Evolutionary conservation across 1,139 yeast species (phyloP).

Genomic region (Zygosaccharomyces sapae): DNA sequence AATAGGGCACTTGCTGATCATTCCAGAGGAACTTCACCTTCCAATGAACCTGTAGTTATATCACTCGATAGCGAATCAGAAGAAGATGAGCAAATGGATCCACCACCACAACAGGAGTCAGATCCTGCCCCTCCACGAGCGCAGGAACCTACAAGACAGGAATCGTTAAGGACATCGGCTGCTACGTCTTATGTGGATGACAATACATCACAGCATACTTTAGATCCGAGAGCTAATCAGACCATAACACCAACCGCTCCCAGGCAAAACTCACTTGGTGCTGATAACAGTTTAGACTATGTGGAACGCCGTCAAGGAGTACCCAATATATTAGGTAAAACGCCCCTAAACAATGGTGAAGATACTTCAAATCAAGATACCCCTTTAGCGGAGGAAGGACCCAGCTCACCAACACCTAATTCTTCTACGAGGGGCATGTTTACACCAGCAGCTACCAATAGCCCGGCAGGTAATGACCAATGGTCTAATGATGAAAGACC

Average conservation of each 20-base stretch:
- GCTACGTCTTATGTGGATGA: slow-evolving; percentile 14
- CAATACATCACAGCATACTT: slow-evolving; percentile 9
- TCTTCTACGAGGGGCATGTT: slow-evolving; percentile 8
- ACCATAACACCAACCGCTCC: slow-evolving; percentile 13
- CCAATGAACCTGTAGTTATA: slow-evolving; percentile 29
- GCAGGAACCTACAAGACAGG: background rate
- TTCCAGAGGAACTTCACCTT: slow-evolving; percentile 9
- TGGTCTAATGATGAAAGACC: background rate
- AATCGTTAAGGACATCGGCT: background rate
- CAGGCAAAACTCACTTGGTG: slow-evolving; percentile 7
- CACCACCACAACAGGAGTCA: background rate
- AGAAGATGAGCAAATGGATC: slow-evolving; percentile 10
- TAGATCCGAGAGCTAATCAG: slow-evolving; percentile 16
- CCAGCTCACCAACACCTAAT: slow-evolving; percentile 10
- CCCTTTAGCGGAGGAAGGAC: slow-evolving; percentile 10
- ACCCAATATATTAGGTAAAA: slow-evolving; percentile 23
- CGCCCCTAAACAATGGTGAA: slow-evolving; percentile 17
- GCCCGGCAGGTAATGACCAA: slow-evolving; percentile 1
- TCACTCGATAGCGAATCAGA: slow-evolving; percentile 34
- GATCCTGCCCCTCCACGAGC: slow-evolving; percentile 8
- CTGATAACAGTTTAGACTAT: slow-evolving; percentile 15
- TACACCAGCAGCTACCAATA: slow-evolving; percentile 8
- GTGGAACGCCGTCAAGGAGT: slow-evolving; percentile 13
- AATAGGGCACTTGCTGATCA: slow-evolving; percentile 15
- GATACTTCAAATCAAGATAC: slow-evolving; percentile 6